phyloP scores from a whole-genome alignment of 768 basidiomycete species.

The Rubroboletus pulcherrimus region DNA sequence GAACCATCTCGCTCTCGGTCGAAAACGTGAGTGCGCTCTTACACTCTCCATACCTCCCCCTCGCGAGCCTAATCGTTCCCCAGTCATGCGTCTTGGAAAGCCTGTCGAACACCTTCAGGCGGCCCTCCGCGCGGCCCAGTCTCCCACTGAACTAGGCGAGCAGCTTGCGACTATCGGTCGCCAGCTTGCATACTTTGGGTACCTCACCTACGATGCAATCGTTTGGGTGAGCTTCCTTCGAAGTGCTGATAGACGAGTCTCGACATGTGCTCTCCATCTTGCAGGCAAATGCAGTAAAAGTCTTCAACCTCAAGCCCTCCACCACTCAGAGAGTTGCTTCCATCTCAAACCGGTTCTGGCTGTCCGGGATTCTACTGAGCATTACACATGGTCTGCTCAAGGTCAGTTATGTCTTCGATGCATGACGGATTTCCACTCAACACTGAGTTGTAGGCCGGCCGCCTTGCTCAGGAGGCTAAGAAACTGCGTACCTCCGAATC shows the following conservation, averaged over 20 bases:
- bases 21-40: slow-evolving; percentile 60
- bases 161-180: slow-evolving; percentile 75
- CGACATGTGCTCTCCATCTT: neutral
- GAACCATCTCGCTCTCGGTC: slow-evolving; percentile 72
- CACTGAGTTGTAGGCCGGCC: slow-evolving; percentile 42
- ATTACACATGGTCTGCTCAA: slow-evolving; percentile 67
- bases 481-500: slow-evolving; percentile 42
- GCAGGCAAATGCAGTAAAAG: slow-evolving; percentile 65
- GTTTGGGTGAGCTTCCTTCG: slow-evolving; percentile 64
- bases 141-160: slow-evolving; percentile 57
- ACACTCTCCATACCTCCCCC: neutral
- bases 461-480: slow-evolving; percentile 60
- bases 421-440: neutral
- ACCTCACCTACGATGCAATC: slow-evolving; percentile 76
- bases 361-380: slow-evolving; percentile 81
- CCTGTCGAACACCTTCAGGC: slow-evolving; percentile 92
- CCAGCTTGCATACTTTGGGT: slow-evolving; percentile 87
- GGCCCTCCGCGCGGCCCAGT: slow-evolving; percentile 66
- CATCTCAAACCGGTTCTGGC: slow-evolving; percentile 81
- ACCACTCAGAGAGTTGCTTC: slow-evolving; percentile 58
- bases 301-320: slow-evolving; percentile 57
- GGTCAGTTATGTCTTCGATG: slow-evolving; percentile 33
- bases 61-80: neutral
- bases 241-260: neutral
- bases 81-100: slow-evolving; percentile 92